Conservation (phyloP, 305 asterid genomes). For the Ilex paraguariensis region DNA sequence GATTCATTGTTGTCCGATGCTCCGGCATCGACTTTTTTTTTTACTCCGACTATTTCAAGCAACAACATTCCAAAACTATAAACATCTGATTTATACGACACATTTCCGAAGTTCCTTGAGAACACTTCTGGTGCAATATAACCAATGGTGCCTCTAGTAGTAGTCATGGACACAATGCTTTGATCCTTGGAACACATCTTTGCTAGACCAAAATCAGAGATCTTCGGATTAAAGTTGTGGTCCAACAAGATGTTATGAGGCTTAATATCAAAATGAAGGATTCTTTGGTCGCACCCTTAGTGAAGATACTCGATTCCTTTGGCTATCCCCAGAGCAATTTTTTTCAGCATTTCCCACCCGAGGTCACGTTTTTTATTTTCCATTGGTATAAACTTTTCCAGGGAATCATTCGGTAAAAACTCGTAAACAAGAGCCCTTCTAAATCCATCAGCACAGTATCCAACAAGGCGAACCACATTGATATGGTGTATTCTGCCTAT, state of each 20-base stretch:
- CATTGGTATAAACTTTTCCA: slow-evolving; percentile 30
- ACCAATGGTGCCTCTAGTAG: neutral
- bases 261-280: too few relatives aligned
- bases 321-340: neutral
- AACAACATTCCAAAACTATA: neutral
- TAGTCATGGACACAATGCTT: neutral
- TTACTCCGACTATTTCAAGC: too few relatives aligned
- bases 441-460: slow-evolving; percentile 43
- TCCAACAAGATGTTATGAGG: too few relatives aligned
- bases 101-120: neutral
- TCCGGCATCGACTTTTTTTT: neutral
- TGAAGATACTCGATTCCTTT: neutral
- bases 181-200: neutral
- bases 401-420: slow-evolving; percentile 31
- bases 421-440: slow-evolving; percentile 48
- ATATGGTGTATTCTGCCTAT: slow-evolving; percentile 50
- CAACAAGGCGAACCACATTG: slow-evolving; percentile 45
- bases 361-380: too few relatives aligned
- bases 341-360: neutral
- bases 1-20: neutral
- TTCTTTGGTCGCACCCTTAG: too few relatives aligned
- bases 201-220: neutral
- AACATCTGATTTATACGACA: neutral
- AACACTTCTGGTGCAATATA: too few relatives aligned
- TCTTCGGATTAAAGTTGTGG: neutral